Evolutionary conservation across 2,329 filamentous ascomycete genomes (phyloP), one percentile per base, ranked within the genome.

Genomic region (Exserohilum turcica): DNA sequence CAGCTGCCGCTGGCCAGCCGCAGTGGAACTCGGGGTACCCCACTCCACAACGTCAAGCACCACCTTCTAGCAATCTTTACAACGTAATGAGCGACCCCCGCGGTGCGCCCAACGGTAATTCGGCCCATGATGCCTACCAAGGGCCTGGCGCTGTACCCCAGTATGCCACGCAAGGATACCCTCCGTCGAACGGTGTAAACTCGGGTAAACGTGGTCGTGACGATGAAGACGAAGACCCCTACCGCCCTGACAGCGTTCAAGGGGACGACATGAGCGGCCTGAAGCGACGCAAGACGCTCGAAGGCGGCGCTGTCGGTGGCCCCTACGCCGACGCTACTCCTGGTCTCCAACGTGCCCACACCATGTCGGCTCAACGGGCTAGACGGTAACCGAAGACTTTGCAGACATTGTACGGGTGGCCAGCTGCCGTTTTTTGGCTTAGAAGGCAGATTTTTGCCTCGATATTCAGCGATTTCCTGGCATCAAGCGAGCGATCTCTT

Each of bases 1-100:
- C 90, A 0, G 84, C 91, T 4, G 82, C 85, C 8, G 83, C 88
- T 0, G 81, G 86, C 32, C 88, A 90, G 62, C 80, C 86, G 2
- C 91, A 92, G 74, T 97, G 95, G 71, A 74, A 82, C 44, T 75
- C 77, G 39, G 87, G 87, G 21, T 96, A 95, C 77, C 88, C 81
- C 71, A 92, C 91, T 0, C 89, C 92, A 43, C 91, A 92, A 18
- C 87, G 91, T 36, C 79, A 82, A 52, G 78, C 79, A 37, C 81
- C 86, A 54, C 83, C 88, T 3, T 87, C 90, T 0, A 92, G 90
- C 79, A 95, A 86, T 70, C 79, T 96, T 44, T 96, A 96, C 81
- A 95, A 87, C 74, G 88, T 95, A 58, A 92, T 96, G 78, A 92
- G 88, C 72, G 91, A 90, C 70, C 89, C 91, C 54, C 84, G 90